A percentile compares a stretch with the other conserved stretches of the same genome.
phyloP scores from a whole-genome alignment of 2,329 filamentous ascomycete species.

The Apiospora aurea region DNA sequence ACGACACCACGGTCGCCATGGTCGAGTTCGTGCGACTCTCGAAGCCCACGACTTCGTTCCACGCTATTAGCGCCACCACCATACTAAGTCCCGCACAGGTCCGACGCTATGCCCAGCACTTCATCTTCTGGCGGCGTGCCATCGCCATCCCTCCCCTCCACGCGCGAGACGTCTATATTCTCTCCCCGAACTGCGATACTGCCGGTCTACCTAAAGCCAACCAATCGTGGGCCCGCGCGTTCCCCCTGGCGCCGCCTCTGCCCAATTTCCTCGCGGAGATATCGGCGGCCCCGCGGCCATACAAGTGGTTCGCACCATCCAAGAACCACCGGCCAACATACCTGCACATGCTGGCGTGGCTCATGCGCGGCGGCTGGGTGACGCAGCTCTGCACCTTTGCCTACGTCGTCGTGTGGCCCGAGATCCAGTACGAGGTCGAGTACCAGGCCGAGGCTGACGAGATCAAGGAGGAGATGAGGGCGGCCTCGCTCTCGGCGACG shows the following conservation, averaged over 20 bases:
- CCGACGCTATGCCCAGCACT: conserved; percentile 86
- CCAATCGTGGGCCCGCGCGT: conserved; percentile 76
- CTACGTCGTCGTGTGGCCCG: conserved; percentile 83
- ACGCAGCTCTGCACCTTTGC: conserved; percentile 92
- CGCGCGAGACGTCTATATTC: conserved; percentile 86
- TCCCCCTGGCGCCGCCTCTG: conserved; percentile 82
- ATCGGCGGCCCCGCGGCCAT: conserved; percentile 81
- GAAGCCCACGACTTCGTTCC: conserved; percentile 71
- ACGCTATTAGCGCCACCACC: conserved; percentile 74
- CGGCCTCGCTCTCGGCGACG: not conserved
- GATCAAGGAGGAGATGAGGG: conserved; percentile 37
- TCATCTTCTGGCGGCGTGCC: conserved; percentile 95
- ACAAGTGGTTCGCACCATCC: conserved; percentile 83
- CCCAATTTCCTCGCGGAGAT: conserved; percentile 87
- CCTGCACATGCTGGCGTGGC: conserved; percentile 90
- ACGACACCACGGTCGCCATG: conserved; percentile 78
- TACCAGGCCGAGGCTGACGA: conserved; percentile 73
- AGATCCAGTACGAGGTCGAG: conserved; percentile 83
- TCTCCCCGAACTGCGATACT: conserved; percentile 88
- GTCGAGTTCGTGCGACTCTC: conserved; percentile 82
- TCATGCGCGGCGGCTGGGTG: conserved; percentile 91
- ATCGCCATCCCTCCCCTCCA: conserved; percentile 91
- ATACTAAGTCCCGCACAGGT: conserved; percentile 81
- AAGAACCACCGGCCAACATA: conserved; percentile 88
- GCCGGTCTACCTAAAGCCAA: conserved; percentile 73